Base-by-base conservation (phyloP, 495 filamentous ascomycete species). In the Apiosordaria backusii region DNA sequence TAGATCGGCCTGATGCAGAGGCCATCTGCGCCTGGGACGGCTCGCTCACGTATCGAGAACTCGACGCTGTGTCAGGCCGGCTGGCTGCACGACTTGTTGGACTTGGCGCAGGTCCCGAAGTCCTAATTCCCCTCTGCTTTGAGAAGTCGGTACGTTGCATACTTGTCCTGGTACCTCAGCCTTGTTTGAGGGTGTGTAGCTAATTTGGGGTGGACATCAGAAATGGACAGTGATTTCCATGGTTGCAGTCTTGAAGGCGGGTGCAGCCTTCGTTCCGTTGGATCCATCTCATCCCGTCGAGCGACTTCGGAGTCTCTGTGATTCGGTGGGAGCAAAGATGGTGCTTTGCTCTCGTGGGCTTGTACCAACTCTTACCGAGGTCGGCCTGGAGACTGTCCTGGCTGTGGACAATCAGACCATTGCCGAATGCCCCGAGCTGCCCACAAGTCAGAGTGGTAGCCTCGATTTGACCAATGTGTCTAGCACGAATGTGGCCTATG, bases 191-290 rank as follows among this genome's bases (percentile, higher is more conserved):
- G 35, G 35, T 45, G 35, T 45, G 35, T 45, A 45, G 35, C 35
- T 45, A 45, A 45, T 45, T 45, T 45, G 35, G 35, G 6, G 13
- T 45, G 35, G 9, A 53, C 85, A 7, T 4, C n/a, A 63, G 65
- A 73, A 71, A 71, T 86, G 78, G 78, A 81, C 81, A 4, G 71
- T 87, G 87, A 76, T 84, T 50, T 75, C 81, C 15, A 74, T 84
- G 3, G 61, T 87, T 3, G 84, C 75, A 6, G 72, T 85, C 45
- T 68, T 87, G 64, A 80, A 81, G 53, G 73, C 85, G 2, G 84
- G 85, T 15, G 86, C 79, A 25, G 85, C 81, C 0, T 86, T 86
- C 66, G 80, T 87, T 0, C 83, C 81, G 0, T 71, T 90, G 2
- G 86, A 90, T 68, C 64, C 83, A 15, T 76, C 78, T 0, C 79